These are phyloP conservation scores for Populus deltoides DNA, from an alignment of 345 rosid genomes.

Conservation along the genomic window DNA sequence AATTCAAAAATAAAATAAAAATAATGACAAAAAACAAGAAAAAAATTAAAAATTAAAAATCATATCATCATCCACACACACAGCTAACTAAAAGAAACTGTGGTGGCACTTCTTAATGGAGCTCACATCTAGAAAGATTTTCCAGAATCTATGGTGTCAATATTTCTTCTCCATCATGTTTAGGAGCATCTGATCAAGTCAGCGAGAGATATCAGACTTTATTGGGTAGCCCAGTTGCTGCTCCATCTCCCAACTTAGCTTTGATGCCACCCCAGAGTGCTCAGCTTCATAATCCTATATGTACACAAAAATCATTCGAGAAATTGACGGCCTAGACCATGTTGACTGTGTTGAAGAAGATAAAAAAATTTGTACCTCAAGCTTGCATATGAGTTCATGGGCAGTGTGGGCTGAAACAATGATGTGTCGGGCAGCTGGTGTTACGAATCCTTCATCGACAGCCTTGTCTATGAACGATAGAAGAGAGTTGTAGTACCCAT, in stretches of 20 bases:
- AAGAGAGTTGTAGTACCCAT: conserved; percentile 68
- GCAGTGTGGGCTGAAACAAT: conserved; percentile 71
- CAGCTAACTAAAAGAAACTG: conserved; percentile 25
- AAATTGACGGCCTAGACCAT: not conserved
- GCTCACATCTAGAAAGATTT: conserved; percentile 26
- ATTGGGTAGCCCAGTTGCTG: conserved; percentile 51
- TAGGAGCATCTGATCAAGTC: conserved; percentile 15
- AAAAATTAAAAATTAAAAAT: not conserved
- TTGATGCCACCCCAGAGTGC: conserved; percentile 48
- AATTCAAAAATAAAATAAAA: not conserved
- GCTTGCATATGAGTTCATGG: conserved; percentile 68
- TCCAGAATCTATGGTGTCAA: conserved; percentile 5
- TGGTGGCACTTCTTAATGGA: conserved; percentile 17
- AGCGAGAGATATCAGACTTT: conserved; percentile 53
- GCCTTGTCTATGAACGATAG: conserved; percentile 77
- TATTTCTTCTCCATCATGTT: not conserved
- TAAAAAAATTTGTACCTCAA: conserved; percentile 42
- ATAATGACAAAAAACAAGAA: not conserved
- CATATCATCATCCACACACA: conserved; percentile 15
- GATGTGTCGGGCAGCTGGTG: conserved; percentile 68
- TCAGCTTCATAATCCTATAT: conserved; percentile 53
- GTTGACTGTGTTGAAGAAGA: too few species aligned
- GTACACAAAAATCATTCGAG: not conserved
- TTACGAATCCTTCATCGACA: conserved; percentile 73
- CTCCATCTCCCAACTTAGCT: conserved; percentile 64